These are phyloP conservation scores for Mortierella sp. DNA, from an alignment of 371 early-diverging fungal species.

Conservation along the genomic window DNA sequence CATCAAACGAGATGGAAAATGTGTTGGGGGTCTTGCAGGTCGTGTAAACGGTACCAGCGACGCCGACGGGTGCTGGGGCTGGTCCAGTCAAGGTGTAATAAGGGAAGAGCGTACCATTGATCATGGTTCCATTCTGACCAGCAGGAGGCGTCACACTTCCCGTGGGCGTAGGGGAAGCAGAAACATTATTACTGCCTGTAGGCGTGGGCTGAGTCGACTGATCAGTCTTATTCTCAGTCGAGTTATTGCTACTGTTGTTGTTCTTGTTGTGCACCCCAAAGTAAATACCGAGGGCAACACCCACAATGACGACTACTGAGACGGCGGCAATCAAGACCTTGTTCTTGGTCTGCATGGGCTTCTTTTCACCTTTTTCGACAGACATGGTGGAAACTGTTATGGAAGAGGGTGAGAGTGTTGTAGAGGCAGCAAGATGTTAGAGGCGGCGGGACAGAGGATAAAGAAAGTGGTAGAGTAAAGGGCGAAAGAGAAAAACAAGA, in stretches of 20 bases:
- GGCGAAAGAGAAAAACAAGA: no score
- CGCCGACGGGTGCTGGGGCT: conserved; percentile 27
- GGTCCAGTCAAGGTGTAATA: conserved; percentile 36
- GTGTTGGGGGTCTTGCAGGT: conserved; percentile 37
- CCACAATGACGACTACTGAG: conserved; percentile 30
- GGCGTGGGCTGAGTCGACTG: not conserved
- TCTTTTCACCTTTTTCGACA: conserved; percentile 27
- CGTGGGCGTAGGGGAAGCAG: conserved; percentile 11
- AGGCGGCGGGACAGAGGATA: not conserved
- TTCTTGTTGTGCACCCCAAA: conserved; percentile 48
- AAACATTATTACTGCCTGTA: not conserved
- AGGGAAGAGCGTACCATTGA: conserved; percentile 48
- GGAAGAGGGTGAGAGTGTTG: not conserved
- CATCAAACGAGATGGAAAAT: conserved; percentile 50
- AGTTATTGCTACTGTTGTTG: conserved; percentile 18
- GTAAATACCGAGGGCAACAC: conserved; percentile 39
- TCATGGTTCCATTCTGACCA: conserved; percentile 44
- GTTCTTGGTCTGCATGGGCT: conserved; percentile 56
- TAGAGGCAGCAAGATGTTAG: not conserved
- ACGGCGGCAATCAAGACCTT: conserved; percentile 49
- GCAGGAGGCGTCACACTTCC: conserved; percentile 1
- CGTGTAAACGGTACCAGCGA: conserved; percentile 43
- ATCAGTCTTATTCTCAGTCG: conserved; percentile 6
- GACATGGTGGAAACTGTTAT: conserved; percentile 15
- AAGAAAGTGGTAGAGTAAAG: no score